Evolutionary conservation across 2,329 filamentous ascomycete genomes (phyloP).

Genomic region (Cryoendolithus antarcticus): DNA sequence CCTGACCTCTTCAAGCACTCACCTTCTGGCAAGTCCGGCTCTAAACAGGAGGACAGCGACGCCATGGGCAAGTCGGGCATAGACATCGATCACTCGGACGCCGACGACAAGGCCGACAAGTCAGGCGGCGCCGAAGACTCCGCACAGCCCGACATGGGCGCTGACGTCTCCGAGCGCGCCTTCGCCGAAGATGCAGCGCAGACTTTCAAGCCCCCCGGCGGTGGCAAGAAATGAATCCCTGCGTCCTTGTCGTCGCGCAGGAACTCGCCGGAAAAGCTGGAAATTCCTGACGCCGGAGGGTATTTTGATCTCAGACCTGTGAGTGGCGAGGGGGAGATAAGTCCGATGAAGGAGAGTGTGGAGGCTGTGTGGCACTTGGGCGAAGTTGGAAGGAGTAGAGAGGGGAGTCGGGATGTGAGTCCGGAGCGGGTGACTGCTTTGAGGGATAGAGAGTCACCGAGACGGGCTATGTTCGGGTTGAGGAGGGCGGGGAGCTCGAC

Average conservation of each 20-base stretch:
- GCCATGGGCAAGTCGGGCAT: conserved; percentile 19
- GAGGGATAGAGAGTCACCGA: conserved; percentile 7
- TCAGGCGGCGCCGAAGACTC: neutral
- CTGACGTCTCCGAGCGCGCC: too few species aligned
- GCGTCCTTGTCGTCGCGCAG: too few species aligned
- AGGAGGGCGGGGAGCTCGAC: conserved; percentile 7
- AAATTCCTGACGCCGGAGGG: too few species aligned
- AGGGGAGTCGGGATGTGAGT: conserved; percentile 1
- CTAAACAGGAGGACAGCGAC: conserved; percentile 13
- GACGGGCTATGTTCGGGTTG: conserved; percentile 7
- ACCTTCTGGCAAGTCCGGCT: conserved; percentile 1
- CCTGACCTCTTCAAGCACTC: neutral
- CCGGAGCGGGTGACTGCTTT: conserved; percentile 3
- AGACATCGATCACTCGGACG: conserved; percentile 13
- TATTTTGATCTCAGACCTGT: too few species aligned
- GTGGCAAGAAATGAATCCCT: too few species aligned
- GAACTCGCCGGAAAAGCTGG: too few species aligned
- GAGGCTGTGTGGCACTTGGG: conserved; percentile 6
- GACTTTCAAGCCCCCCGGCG: too few species aligned
- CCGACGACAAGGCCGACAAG: neutral
- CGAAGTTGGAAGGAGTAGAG: neutral
- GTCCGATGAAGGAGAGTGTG: conserved; percentile 5
- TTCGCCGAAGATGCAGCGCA: too few species aligned
- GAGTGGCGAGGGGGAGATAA: too few species aligned
- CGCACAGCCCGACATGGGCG: conserved; percentile 1